These are phyloP conservation scores for Mycocentrospora acerina DNA, from an alignment of 2,329 filamentous ascomycete genomes.

Conservation along the genomic window DNA sequence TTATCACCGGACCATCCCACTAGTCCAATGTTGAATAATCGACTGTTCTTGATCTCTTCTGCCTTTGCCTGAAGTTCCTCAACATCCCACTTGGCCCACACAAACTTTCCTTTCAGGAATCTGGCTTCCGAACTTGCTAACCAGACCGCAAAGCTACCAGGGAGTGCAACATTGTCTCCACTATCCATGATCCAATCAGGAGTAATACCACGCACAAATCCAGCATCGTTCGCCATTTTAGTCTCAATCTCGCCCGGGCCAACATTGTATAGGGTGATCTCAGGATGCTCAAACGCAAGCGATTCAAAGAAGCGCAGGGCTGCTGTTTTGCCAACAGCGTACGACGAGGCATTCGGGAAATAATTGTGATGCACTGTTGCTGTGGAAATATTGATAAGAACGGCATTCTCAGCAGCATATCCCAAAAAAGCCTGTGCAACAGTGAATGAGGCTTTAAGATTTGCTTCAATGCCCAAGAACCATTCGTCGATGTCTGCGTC, in stretches of 20 bases:
- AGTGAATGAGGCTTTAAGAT: too few relatives aligned
- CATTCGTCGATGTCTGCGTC: too few relatives aligned
- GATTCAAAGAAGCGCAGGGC: slow-evolving; percentile 40
- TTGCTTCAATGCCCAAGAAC: too few relatives aligned
- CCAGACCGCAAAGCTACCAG: slow-evolving; percentile 3
- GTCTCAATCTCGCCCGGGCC: slow-evolving; percentile 48
- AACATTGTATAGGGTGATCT: slow-evolving; percentile 41
- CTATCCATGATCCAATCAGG: slow-evolving; percentile 7
- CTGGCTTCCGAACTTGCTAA: slow-evolving; percentile 3
- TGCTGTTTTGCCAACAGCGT: slow-evolving; percentile 42
- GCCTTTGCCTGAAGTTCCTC: slow-evolving; percentile 18
- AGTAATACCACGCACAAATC: slow-evolving; percentile 19
- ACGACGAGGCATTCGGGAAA: too few relatives aligned
- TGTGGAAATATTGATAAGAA: too few relatives aligned
- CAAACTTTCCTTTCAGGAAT: slow-evolving; percentile 23
- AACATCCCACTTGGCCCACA: slow-evolving; percentile 26
- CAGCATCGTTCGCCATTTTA: slow-evolving; percentile 32
- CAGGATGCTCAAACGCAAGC: slow-evolving; percentile 40
- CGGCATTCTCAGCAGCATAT: too few relatives aligned
- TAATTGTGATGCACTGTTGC: too few relatives aligned
- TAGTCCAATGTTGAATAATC: slow-evolving; percentile 16
- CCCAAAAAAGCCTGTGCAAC: too few relatives aligned
- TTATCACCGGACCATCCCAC: too few relatives aligned
- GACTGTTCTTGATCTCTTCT: slow-evolving; percentile 18
- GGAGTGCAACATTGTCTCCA: slow-evolving; percentile 1